Evolutionary conservation across 2,329 filamentous ascomycete species (phyloP).

Genomic region (Beauveria sp.): DNA sequence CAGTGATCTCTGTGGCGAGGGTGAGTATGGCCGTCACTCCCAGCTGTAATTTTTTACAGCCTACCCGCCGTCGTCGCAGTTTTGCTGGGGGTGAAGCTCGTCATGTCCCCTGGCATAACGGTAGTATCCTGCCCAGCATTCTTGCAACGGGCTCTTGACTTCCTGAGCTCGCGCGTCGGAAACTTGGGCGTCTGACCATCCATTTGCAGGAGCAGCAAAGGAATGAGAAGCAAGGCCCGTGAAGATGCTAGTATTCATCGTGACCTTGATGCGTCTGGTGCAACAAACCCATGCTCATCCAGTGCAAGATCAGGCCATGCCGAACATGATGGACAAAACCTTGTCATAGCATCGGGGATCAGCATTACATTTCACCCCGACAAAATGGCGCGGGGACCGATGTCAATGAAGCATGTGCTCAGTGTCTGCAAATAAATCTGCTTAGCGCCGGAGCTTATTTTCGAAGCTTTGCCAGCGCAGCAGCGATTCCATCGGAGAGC

Average conservation of each 20-base stretch:
- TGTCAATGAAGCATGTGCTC: background rate
- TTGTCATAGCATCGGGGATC: background rate
- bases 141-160: conserved; percentile 61
- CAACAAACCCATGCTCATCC: background rate
- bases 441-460: conserved; percentile 20
- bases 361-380: background rate
- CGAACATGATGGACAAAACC: background rate
- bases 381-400: background rate
- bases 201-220: background rate
- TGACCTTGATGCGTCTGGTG: background rate
- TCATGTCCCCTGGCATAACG: conserved; percentile 71
- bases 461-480: conserved; percentile 52
- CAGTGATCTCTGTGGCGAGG: too few relatives aligned
- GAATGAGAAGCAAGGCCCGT: background rate
- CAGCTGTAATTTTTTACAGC: background rate
- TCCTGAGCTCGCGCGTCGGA: conserved; percentile 40
- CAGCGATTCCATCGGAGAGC: conserved; percentile 51
- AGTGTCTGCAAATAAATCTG: background rate
- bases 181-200: background rate
- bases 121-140: conserved; percentile 67
- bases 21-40: too few relatives aligned
- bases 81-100: conserved; percentile 61
- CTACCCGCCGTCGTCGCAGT: conserved; percentile 61
- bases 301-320: too few relatives aligned
- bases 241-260: background rate